Base-by-base conservation (phyloP, 2,329 filamentous ascomycete species). In the Alternaria hordeiaustralica region DNA sequence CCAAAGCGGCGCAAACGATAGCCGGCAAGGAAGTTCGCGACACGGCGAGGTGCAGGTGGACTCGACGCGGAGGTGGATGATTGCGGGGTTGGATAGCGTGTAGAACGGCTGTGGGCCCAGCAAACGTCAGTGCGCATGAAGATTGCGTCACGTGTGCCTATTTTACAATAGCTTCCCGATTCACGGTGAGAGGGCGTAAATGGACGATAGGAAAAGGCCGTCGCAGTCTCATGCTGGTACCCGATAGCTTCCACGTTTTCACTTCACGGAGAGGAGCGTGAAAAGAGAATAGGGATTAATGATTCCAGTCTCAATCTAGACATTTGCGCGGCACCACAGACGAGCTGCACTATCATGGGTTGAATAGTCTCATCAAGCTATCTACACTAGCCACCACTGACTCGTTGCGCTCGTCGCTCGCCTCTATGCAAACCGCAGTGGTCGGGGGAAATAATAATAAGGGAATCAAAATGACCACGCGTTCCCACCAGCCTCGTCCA, bases 401-500 rank as follows among this genome's bases (percentile, higher is more conserved):
- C 28, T 41, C 53, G 33, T 61, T 41, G 36, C 15, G 36, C 36
- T 41, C 15, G 36, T 41, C 36, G 36, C 36, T 58, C 33, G 41
- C 25, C 59, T 53, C 60, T 43, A 36, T 47, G 45, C 58, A 57
- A 33, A 46, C 54, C 58, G 54, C 58, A 49, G 56, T 60, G 57
- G 62, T 55, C 23, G 60, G 55, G 63, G 21, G 58, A 62, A 23
- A 33, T 44, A 68, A 61, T 45, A 62, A 51, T 64, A 61, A 71
- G 60, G 63, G 60, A 67, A 68, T 69, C 65, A 64, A 56, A 65
- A 64, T 68, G 66, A 65, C 64, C 56, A 47, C 45, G 58, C 64
- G 57, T 59, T 23, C 55, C 59, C 25, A 45, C 45, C 58, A 44
- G 21, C 25, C 49, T 36, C 36, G 12, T 21, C 44, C 21, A 30